phyloP scores from a whole-genome alignment of 129 eudicot genomes.

The Deinandra increscens region DNA sequence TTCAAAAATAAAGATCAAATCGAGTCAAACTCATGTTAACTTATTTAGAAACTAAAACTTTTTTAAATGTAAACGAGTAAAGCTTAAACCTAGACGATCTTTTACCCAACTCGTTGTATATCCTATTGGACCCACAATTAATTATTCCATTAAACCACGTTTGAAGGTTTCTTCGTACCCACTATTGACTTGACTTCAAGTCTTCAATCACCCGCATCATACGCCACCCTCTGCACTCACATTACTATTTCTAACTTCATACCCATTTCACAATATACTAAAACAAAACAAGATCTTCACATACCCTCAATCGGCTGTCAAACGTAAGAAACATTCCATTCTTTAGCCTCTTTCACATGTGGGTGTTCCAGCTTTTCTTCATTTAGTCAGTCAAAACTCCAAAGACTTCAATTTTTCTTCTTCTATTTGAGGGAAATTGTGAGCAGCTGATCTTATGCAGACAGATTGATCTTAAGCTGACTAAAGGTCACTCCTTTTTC shows the following conservation, averaged over 20 bases:
- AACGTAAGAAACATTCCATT: not conserved
- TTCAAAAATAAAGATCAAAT: too few relatives aligned
- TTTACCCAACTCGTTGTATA: too few relatives aligned
- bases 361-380: constrained; percentile 2
- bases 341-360: not conserved
- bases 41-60: too few relatives aligned
- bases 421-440: not conserved
- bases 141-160: too few relatives aligned
- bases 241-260: not conserved
- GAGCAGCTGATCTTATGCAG: not conserved
- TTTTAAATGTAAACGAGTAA: too few relatives aligned
- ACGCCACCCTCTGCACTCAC: constrained; percentile 1
- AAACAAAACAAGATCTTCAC: constrained; percentile 5
- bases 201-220: constrained; percentile 19
- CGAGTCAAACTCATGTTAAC: too few relatives aligned
- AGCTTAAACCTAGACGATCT: too few relatives aligned
- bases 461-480: constrained; percentile 19
- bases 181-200: constrained; percentile 21
- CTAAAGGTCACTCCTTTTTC: constrained; percentile 11
- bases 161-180: not conserved
- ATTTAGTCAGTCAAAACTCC: not conserved
- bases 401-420: not conserved
- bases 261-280: too few relatives aligned
- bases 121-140: too few relatives aligned
- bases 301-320: constrained; percentile 1